Evolutionary conservation across 805 yeast genomes (phyloP), one percentile per base, ranked within the genome.

Genomic region (Yamadazyma phyllophila): DNA sequence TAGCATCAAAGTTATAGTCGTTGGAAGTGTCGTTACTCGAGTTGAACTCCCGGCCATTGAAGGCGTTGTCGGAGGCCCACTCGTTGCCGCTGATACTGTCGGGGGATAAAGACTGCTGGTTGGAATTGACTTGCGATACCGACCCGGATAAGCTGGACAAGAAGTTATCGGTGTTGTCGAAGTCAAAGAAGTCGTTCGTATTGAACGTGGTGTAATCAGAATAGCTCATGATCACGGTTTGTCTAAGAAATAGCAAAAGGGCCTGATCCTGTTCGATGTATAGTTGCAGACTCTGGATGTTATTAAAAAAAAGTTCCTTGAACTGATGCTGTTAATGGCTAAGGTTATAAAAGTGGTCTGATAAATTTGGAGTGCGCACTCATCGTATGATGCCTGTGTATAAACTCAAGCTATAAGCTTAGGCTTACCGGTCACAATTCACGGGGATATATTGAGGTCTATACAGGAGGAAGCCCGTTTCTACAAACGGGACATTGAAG

Each of bases 401-500:
- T 11, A 20, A 6, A 20, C 6, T 6, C 24, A 20, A 6, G 24
- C 24, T 3, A 20, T 20, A 20, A 20, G 24, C 6, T 20, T 20
- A 20, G 24, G 6, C 24, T 4, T 4, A 20, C 24, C 6, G 24
- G 24, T 20, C 6, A 20, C 24, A 20, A 4, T 20, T 20, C 24
- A 20, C 24, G 24, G 3, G 31, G 31, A 8, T 29, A 5, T 29
- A 29, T 29, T 29, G 11, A 29, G 13, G 11, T 29, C 27, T 36
- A 88, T 43, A 86, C 68, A 1, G 97, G 96, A 2, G 97, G 97
- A 34, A 92, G 67, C 16, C 88, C 78, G 45, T 81, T 80, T 57
- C 97, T 77, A 65, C 98, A 92, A 6, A 90, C 91, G 0, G 98
- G 98, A 66, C 98, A 92, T 58, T 90, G 96, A 41, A 92, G 66